phyloP scores from a whole-genome alignment of 2,329 filamentous ascomycete species.

The Microdochium paspali region DNA sequence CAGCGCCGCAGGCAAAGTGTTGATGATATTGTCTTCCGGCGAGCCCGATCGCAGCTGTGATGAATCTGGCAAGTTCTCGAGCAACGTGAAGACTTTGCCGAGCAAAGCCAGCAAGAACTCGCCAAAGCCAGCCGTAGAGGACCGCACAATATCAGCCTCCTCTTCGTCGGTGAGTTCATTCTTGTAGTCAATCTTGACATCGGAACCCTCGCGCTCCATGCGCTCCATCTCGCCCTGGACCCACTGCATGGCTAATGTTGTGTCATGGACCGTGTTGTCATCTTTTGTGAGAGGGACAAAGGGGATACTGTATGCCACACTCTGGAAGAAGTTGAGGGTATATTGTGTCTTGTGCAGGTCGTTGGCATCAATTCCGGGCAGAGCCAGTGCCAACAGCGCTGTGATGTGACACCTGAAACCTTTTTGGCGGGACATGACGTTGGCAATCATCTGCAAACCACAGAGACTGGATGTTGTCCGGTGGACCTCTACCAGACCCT shows the following conservation, averaged over 20 bases:
- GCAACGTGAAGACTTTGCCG: slow-evolving; percentile 86
- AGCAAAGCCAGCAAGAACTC: slow-evolving; percentile 89
- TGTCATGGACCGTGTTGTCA: slow-evolving; percentile 59
- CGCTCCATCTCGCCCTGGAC: slow-evolving; percentile 89
- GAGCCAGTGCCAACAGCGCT: slow-evolving; percentile 78
- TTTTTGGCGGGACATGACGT: slow-evolving; percentile 84
- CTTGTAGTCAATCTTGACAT: slow-evolving; percentile 78
- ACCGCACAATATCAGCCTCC: slow-evolving; percentile 80
- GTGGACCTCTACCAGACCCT: slow-evolving; percentile 94
- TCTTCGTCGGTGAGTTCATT: slow-evolving; percentile 75
- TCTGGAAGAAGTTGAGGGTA: slow-evolving; percentile 89
- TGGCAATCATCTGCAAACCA: slow-evolving; percentile 83
- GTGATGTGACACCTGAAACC: slow-evolving; percentile 97
- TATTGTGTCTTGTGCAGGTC: slow-evolving; percentile 95
- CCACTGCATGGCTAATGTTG: slow-evolving; percentile 79
- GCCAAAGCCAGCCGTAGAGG: slow-evolving; percentile 86
- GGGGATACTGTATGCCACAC: slow-evolving; percentile 91
- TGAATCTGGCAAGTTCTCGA: slow-evolving; percentile 91
- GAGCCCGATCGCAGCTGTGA: slow-evolving; percentile 81
- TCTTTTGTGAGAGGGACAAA: slow-evolving; percentile 73
- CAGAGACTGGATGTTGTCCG: slow-evolving; percentile 89
- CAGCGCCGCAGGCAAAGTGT: slow-evolving; percentile 84
- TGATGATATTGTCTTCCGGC: slow-evolving; percentile 94
- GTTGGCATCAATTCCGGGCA: slow-evolving; percentile 96
- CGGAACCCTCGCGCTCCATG: slow-evolving; percentile 80